These are phyloP conservation scores for Paulinella micropora DNA, from an alignment of 78 protist species.

Conservation along the genomic window DNA sequence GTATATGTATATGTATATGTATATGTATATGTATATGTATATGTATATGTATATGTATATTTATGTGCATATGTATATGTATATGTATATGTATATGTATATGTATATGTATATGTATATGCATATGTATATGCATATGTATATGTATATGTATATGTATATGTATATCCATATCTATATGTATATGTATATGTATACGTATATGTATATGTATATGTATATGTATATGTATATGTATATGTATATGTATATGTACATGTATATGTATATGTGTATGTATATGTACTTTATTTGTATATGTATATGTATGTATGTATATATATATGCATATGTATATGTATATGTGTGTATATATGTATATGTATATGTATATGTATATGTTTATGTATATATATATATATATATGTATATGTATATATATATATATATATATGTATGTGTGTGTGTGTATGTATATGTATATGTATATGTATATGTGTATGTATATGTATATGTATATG, in stretches of 20 bases:
- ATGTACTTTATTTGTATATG: background rate
- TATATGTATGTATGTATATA: background rate
- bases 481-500: background rate
- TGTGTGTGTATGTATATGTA: background rate
- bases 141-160: too few relatives aligned
- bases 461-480: background rate
- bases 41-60: too few relatives aligned
- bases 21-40: too few relatives aligned
- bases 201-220: background rate
- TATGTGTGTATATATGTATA: background rate
- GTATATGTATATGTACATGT: background rate
- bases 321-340: background rate
- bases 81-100: too few relatives aligned
- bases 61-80: too few relatives aligned
- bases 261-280: background rate
- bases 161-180: too few relatives aligned
- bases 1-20: too few relatives aligned
- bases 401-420: background rate
- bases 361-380: background rate
- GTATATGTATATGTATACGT: background rate
- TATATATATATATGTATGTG: background rate
- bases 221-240: background rate
- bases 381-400: background rate
- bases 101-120: too few relatives aligned
- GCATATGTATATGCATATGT: too few relatives aligned